Base-by-base conservation (phyloP, 352 stramenopile genomes). In the Pythium sp. region DNA sequence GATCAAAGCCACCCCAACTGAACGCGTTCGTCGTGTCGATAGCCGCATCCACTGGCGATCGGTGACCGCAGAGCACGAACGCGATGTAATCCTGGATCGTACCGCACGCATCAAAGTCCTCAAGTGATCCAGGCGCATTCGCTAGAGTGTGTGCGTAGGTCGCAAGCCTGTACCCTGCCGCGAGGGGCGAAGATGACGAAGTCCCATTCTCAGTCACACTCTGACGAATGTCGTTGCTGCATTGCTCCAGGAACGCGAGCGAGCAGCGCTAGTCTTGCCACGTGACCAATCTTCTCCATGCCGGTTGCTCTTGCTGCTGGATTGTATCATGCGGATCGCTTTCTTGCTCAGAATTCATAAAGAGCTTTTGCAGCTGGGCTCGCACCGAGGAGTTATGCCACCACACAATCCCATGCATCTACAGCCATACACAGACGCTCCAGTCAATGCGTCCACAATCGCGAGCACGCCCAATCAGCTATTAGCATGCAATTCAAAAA, bases 341-440 rank as follows among this genome's bases (percentile, higher is more conserved):
- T 2, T n/a, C 54, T 22, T 58, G 54, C 14, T 38, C 38, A 28
- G 14, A 43, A 38, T 20, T 46, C 34, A 59, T 49, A 15, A 86
- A 67, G 20, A 89, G 77, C 30, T 62, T 64, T 56, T 74, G 65
- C 8, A 74, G 67, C 22, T 67, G 62, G 0, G 70, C 67, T 12
- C 70, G 38, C 26, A 90, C 80, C 0, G 73, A 71, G 2, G 71
- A 77, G 24, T 78, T 80, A 34, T 73, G 79, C 87, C 87, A 95
- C 85, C 87, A 95, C 51, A 93, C 71, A 54, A 95, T 93, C 6
- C 87, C 87, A 57, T 95, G 87, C 87, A 95, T 95, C 86, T 95
- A 69, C 34, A 15, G 2, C 2, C 6, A 22, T 4, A 30, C 43
- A 28, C 22, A 46, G 18, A 36, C 34, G 0, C 5, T 8, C 36